Base-by-base conservation (phyloP, 768 basidiomycete genomes). In the Russula virescens region DNA sequence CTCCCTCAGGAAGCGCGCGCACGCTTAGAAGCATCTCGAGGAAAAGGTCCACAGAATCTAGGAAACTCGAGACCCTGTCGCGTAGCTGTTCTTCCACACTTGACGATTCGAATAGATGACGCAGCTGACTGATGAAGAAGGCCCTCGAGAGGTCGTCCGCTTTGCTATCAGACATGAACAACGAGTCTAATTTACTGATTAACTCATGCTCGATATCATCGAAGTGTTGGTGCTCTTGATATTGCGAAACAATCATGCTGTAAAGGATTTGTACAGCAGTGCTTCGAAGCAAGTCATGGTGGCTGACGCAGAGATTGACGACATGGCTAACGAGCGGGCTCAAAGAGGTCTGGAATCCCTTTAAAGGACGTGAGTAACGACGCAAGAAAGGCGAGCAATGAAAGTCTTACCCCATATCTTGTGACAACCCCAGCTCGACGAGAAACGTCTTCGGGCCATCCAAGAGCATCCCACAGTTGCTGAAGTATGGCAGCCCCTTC, bases 171-270 rank as follows among this genome's bases (percentile, higher is more conserved):
- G 88, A 90, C 88, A 94, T 94, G 78, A 97, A 97, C 25, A 98
- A 73, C 25, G 86, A 85, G 71, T 98, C 94, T 38, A 98, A 78
- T 64, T 91, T 88, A 67, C 85, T 94, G 68, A 98, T 91, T 8
- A 98, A 80, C 74, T 95, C 94, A 67, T 90, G 88, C 73, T 98
- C 92, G 67, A 98, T 96, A 50, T 83, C 83, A 68, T 88, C 87
- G 71, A 98, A 97, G 71, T 91, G 85, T 26, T 84, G 86, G 14
- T 85, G 85, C 62, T 89, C 86, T 60, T 92, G 85, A 73, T 90
- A 94, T 72, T 96, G 91, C 2, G 91, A 88, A 51, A 95, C 84
- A 63, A 98, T 94, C 94, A 98, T 97, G 69, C 88, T 91, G 75
- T 89, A 96, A 23, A 98, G 81, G 60, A 98, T 94, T 68, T 91